Percentiles rank a stretch among this genome's conserved stretches.
These are phyloP conservation scores for Diatrype stigma DNA, from an alignment of 2,329 filamentous ascomycete species.

Conservation along the genomic window DNA sequence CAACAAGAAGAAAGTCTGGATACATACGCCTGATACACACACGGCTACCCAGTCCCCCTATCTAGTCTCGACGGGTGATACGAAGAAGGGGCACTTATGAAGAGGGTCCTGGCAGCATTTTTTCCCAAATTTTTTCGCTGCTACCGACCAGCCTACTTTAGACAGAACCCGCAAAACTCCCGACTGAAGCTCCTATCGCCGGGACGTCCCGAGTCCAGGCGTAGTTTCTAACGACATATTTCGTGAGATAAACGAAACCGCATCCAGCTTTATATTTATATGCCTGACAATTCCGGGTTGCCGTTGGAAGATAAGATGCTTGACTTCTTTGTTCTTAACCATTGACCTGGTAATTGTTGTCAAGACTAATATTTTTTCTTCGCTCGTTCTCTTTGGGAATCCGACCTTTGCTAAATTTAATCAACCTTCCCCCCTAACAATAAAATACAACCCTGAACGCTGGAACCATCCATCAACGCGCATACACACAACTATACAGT, in stretches of 20 bases:
- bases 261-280: neutral
- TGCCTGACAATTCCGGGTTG: neutral
- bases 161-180: neutral
- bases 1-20: too few species aligned
- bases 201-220: neutral
- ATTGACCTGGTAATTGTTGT: too few species aligned
- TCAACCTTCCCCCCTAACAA: neutral
- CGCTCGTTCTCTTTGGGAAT: too few species aligned
- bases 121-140: neutral
- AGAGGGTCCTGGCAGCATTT: neutral
- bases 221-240: neutral
- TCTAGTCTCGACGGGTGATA: too few species aligned
- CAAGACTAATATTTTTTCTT: too few species aligned
- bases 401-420: too few species aligned
- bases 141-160: neutral
- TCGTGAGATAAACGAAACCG: neutral
- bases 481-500: too few species aligned
- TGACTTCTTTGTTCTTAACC: neutral
- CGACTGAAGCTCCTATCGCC: neutral
- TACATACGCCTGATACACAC: too few species aligned
- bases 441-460: neutral
- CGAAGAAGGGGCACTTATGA: neutral
- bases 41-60: too few species aligned
- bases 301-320: neutral
- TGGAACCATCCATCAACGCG: too few species aligned